Percentiles rank a stretch among this genome's conserved stretches.
These are phyloP conservation scores for Bacterosira constricta DNA, from an alignment of 108 stramenopile genomes.

Conservation along the genomic window DNA sequence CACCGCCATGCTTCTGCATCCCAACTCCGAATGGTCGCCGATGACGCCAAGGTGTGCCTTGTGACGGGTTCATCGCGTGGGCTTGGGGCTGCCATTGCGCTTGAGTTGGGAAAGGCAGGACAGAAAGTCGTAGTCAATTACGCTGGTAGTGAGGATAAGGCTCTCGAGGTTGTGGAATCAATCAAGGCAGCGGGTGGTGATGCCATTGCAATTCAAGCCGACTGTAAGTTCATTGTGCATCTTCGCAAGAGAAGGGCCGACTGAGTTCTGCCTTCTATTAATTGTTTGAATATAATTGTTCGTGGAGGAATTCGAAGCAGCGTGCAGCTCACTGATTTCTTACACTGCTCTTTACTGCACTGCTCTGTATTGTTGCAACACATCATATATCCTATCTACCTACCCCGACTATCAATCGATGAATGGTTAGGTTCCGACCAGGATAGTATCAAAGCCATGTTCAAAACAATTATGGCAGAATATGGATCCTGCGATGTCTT, in stretches of 20 bases:
- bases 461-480: conserved; percentile 71
- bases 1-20: conserved; percentile 23
- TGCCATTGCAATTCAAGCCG: conserved; percentile 86
- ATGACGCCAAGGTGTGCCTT: conserved; percentile 82
- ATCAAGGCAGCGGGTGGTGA: conserved; percentile 84
- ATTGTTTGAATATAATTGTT: background rate
- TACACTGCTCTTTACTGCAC: background rate
- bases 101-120: conserved; percentile 85
- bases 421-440: conserved; percentile 60
- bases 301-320: background rate
- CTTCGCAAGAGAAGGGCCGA: too few species aligned
- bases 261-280: background rate
- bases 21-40: conserved; percentile 77
- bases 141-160: conserved; percentile 80
- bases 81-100: conserved; percentile 91
- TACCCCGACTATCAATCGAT: background rate
- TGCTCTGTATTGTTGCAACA: conserved; percentile 5
- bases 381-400: background rate
- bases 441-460: conserved; percentile 81
- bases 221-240: conserved; percentile 69
- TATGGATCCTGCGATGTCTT: conserved; percentile 90
- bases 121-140: conserved; percentile 97
- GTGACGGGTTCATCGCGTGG: conserved; percentile 96
- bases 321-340: too few species aligned
- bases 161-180: conserved; percentile 79